Evolutionary conservation across 1,284 basidiomycete genomes (phyloP).

Genomic region (Ustilago nuda): DNA sequence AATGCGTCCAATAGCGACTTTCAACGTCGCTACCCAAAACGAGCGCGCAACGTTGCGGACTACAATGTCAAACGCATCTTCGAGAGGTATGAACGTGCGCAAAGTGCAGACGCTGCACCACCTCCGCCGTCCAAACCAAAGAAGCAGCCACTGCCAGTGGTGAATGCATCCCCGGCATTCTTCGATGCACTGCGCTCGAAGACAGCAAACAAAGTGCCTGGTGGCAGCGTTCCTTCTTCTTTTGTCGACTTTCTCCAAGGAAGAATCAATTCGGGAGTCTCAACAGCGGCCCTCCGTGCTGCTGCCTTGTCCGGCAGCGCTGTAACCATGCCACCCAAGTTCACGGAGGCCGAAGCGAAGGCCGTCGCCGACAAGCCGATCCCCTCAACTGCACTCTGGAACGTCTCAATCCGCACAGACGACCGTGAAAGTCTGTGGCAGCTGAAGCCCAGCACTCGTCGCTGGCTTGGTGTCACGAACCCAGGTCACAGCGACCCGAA

Average conservation of each 20-base stretch:
- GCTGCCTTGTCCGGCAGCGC: slow-evolving; percentile 6
- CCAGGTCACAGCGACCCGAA: neutral
- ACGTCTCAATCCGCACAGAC: slow-evolving; percentile 15
- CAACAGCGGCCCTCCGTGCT: neutral
- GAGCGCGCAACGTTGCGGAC: slow-evolving; percentile 34
- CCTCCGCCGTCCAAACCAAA: slow-evolving; percentile 1
- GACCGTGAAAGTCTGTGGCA: slow-evolving; percentile 10
- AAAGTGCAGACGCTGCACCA: neutral
- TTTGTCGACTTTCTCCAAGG: slow-evolving; percentile 26
- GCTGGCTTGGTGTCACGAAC: slow-evolving; percentile 19
- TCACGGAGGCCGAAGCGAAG: slow-evolving; percentile 15
- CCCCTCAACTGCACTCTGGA: slow-evolving; percentile 1
- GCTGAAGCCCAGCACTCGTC: slow-evolving; percentile 22
- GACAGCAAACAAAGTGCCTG: neutral
- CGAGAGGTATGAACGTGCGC: slow-evolving; percentile 15
- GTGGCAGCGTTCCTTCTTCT: neutral
- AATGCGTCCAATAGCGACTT: slow-evolving; percentile 21
- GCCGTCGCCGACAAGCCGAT: neutral
- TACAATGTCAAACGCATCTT: slow-evolving; percentile 35
- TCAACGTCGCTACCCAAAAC: slow-evolving; percentile 33
- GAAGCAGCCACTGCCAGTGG: slow-evolving; percentile 9
- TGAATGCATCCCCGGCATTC: slow-evolving; percentile 15
- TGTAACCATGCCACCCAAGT: neutral
- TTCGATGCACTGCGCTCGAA: slow-evolving; percentile 26
- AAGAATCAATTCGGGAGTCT: slow-evolving; percentile 2